Evolutionary conservation across 441 rosid species (phyloP), one percentile per base, ranked within the genome.

Genomic region (Pelargonium fulgidum): DNA sequence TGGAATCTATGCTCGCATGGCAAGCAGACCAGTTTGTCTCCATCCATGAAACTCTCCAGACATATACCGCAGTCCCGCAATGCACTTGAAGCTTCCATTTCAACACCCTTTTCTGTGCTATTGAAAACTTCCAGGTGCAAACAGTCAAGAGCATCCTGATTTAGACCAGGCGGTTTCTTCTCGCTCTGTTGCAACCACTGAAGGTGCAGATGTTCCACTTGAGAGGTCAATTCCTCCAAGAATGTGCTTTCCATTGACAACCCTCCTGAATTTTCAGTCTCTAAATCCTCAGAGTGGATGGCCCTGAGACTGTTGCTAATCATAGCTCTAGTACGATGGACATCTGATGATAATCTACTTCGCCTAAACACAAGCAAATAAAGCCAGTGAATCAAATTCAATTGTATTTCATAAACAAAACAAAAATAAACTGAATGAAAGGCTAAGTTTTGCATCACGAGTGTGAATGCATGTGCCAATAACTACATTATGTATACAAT

Each of bases 81-180:
- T 33, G 52, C 69, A n/a, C 54, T 68, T 0, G 72, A 69, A 3
- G 26, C 39, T 4, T 62, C 71, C 69, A 61, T 72, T 66, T 78
- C 85, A 0, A 54, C 42, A 13, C 69, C 70, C 24, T 71, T 72
- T 41, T 77, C 81, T 0, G 67, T 44, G 72, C 68, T 69, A 74
- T 79, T 73, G 73, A 81, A 89, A 54, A 75, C 75, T 79, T 86
- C 88, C 62, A 66, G 29, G 1, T 78, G 79, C 75, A 91, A 80
- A 63, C 81, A 65, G 65, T 81, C 76, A 17, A 91, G 75, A 19
- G 84, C 85, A 50, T 74, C 85, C 74, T 80, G 82, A 17, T 84
- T 73, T 64, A 91, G 86, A 75, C 98, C 98, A 10, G 90, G 89
- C 13, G 98, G 96, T 69, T 89, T 91, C 71, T 75, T 72, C 87